Percentiles rank a stretch among this genome's conserved stretches.
These are phyloP conservation scores for Lumnitzera littorea DNA, from an alignment of 345 rosid species.

Conservation along the genomic window DNA sequence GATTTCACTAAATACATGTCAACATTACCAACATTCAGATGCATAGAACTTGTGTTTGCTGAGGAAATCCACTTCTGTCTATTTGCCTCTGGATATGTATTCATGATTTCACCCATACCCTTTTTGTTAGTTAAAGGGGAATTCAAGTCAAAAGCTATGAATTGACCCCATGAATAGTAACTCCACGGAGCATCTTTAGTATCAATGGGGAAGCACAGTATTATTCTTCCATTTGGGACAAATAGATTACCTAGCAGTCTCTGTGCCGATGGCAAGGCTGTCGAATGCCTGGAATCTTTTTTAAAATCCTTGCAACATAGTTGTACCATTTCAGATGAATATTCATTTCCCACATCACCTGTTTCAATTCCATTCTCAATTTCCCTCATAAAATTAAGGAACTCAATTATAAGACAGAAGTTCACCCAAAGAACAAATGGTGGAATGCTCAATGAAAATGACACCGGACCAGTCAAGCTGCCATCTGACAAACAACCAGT, in stretches of 20 bases:
- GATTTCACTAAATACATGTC: constrained; percentile 51
- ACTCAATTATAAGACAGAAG: constrained; percentile 37
- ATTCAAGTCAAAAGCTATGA: constrained; percentile 60
- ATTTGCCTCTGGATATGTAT: constrained; percentile 24
- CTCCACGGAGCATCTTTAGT: constrained; percentile 24
- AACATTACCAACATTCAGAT: constrained; percentile 45
- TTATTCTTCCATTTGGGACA: constrained; percentile 54
- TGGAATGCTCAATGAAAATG: constrained; percentile 62
- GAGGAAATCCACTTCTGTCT: constrained; percentile 31
- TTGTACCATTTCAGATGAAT: constrained; percentile 17
- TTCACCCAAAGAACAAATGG: constrained; percentile 63
- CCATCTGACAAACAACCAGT: constrained; percentile 30
- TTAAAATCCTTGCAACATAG: constrained; percentile 17
- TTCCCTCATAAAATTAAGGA: constrained; percentile 51
- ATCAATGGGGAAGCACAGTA: constrained; percentile 67
- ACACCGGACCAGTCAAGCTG: constrained; percentile 27
- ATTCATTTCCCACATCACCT: constrained; percentile 14
- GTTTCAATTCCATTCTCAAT: constrained; percentile 30
- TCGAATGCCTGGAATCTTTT: constrained; percentile 19
- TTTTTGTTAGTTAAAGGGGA: constrained; percentile 30
- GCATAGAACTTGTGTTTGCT: constrained; percentile 37
- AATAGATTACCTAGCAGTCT: constrained; percentile 49
- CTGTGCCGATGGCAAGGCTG: constrained; percentile 29
- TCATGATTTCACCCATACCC: constrained; percentile 14
- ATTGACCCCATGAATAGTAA: constrained; percentile 45